phyloP scores from a whole-genome alignment of 192 early-diverging fungal species.

The Pilobolus umbonatus region DNA sequence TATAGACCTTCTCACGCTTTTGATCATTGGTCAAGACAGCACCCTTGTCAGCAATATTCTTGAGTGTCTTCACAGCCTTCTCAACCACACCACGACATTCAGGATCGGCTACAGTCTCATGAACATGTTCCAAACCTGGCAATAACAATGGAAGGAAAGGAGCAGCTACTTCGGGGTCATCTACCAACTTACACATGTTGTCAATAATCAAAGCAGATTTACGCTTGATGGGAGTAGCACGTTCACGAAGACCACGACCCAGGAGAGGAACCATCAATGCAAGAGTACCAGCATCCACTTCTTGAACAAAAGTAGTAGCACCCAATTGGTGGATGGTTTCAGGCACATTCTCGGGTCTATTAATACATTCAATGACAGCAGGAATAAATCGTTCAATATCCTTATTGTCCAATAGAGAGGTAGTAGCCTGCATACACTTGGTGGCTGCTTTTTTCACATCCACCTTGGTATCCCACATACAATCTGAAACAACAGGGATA shows the following conservation, averaged over 20 bases:
- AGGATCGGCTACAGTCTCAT: slow-evolving; percentile 73
- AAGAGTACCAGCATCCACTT: slow-evolving; percentile 71
- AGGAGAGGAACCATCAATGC: slow-evolving; percentile 77
- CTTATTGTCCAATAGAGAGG: slow-evolving; percentile 69
- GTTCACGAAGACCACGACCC: slow-evolving; percentile 66
- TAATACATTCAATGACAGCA: slow-evolving; percentile 70
- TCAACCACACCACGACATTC: slow-evolving; percentile 70
- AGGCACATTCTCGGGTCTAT: slow-evolving; percentile 73
- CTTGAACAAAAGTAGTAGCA: slow-evolving; percentile 77
- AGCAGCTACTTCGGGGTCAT: slow-evolving; percentile 72
- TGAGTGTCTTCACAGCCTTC: slow-evolving; percentile 62
- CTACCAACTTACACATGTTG: slow-evolving; percentile 89
- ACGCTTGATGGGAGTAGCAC: slow-evolving; percentile 67
- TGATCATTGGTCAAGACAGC: slow-evolving; percentile 42
- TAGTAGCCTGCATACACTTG: slow-evolving; percentile 59
- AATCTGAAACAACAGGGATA: slow-evolving; percentile 68
- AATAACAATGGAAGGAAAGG: slow-evolving; percentile 77
- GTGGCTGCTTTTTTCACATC: slow-evolving; percentile 64
- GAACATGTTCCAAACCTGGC: slow-evolving; percentile 71
- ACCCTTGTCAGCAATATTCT: slow-evolving; percentile 41
- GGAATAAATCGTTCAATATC: slow-evolving; percentile 76
- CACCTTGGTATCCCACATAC: slow-evolving; percentile 82
- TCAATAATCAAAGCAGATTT: slow-evolving; percentile 79
- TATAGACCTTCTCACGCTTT: slow-evolving; percentile 41
- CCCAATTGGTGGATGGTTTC: slow-evolving; percentile 75